Evolutionary conservation across 345 rosid genomes (phyloP).

Genomic region (Alliaria petiolata): DNA sequence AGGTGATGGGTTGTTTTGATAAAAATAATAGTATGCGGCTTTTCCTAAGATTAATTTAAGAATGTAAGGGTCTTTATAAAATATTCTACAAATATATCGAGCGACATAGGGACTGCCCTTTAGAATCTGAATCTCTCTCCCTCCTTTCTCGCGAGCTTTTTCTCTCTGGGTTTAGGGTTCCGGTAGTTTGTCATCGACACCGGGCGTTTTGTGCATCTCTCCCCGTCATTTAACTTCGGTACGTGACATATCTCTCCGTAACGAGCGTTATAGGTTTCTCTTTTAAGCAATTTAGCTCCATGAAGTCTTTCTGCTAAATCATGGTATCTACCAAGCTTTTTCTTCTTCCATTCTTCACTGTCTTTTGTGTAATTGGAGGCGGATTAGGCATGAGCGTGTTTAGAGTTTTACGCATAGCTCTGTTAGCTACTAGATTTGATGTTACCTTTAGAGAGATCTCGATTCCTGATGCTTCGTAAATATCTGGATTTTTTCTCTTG

Average conservation of each 20-base stretch:
- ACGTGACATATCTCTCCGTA: neutral
- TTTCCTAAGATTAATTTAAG: neutral
- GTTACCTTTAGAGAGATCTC: neutral
- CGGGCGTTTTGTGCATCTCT: neutral
- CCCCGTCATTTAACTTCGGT: neutral
- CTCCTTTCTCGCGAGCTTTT: constrained; percentile 13
- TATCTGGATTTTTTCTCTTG: neutral
- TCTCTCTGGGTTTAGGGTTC: constrained; percentile 33
- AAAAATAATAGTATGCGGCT: neutral
- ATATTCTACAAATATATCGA: neutral
- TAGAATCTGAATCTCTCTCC: neutral
- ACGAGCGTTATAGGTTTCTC: neutral
- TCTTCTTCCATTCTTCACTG: neutral
- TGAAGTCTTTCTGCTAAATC: neutral
- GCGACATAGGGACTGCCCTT: neutral
- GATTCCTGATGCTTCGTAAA: neutral
- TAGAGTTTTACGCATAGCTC: neutral
- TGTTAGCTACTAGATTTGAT: constrained; percentile 6
- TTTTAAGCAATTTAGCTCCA: neutral
- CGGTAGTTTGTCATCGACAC: neutral
- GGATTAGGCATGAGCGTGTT: neutral
- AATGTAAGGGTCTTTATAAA: neutral
- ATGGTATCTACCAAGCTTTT: neutral
- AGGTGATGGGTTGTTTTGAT: neutral
- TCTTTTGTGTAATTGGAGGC: neutral